phyloP scores from a whole-genome alignment of 2,329 filamentous ascomycete species.

The Tolypocladium inflatum region DNA sequence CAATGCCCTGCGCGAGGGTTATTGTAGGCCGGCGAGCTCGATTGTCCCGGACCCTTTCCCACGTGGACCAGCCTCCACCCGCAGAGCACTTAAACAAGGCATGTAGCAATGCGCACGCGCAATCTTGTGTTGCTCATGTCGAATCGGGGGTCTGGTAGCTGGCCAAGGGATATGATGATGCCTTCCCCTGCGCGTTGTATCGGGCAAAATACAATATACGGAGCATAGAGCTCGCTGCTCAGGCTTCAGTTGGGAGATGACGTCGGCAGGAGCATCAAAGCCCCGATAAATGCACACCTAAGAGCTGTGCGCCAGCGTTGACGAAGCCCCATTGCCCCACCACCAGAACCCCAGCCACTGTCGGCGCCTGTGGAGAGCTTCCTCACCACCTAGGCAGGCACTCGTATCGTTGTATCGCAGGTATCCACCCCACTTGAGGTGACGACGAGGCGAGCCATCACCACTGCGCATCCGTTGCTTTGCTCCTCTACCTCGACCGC shows the following conservation, averaged over 20 bases:
- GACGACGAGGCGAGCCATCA: conserved; percentile 6
- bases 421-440: conserved; percentile 1
- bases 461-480: conserved; percentile 1
- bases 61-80: not conserved
- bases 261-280: not conserved
- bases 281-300: not conserved
- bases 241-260: not conserved
- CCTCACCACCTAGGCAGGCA: not conserved
- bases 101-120: not conserved
- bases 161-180: not conserved
- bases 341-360: not conserved
- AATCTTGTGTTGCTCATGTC: not conserved
- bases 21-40: not conserved
- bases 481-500: conserved; percentile 2
- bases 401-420: not conserved
- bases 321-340: not conserved
- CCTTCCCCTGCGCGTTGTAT: not conserved
- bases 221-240: no score
- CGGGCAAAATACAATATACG: no score
- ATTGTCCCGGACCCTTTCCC: not conserved
- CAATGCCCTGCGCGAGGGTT: not conserved
- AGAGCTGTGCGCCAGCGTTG: not conserved
- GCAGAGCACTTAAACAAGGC: not conserved
- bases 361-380: not conserved
- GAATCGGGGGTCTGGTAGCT: no score